Conservation (phyloP, 2,329 filamentous ascomycete species). For the Fusarium sp. region DNA sequence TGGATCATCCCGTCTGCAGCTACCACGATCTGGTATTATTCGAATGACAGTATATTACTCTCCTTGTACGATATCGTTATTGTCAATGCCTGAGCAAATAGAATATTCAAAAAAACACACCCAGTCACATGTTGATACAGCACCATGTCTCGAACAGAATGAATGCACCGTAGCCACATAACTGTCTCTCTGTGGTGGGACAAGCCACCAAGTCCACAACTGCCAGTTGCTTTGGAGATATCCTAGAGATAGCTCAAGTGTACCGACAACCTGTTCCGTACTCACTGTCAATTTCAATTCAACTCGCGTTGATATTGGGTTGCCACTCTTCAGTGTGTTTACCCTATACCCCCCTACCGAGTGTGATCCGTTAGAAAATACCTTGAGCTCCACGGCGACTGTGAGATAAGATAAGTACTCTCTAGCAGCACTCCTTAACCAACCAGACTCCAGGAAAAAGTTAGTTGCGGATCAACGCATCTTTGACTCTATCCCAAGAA, state of each 20-base stretch:
- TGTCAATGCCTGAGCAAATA: neutral
- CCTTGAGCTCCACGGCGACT: neutral
- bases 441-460: conserved; percentile 32
- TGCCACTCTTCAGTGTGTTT: neutral
- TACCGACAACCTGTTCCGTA: neutral
- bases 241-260: neutral
- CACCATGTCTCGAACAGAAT: neutral
- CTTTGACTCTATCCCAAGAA: conserved; percentile 3
- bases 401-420: neutral
- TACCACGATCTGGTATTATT: neutral
- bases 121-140: neutral
- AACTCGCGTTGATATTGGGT: neutral
- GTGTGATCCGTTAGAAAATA: neutral
- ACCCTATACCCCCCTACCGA: neutral
- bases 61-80: neutral
- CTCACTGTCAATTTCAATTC: neutral
- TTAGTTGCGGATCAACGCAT: conserved; percentile 22
- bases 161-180: neutral
- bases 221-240: neutral
- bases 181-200: neutral
- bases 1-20: neutral
- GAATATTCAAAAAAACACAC: neutral
- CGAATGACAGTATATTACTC: neutral
- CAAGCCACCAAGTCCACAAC: neutral
- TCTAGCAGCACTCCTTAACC: neutral